phyloP scores from a whole-genome alignment of 129 eudicot species.

The Erigeron canadensis region DNA sequence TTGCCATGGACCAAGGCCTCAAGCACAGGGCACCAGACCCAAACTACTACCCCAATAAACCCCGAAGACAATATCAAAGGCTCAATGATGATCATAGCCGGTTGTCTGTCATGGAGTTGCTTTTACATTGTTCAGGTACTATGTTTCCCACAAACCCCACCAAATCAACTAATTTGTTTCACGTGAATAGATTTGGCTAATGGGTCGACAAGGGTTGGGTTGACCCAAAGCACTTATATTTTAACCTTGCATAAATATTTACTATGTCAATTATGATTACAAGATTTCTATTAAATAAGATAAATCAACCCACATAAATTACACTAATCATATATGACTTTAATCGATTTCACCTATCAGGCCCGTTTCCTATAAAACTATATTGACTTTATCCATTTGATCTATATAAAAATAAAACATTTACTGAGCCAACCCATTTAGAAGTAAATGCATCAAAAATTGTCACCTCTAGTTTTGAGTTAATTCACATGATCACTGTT shows the following conservation, averaged over 20 bases:
- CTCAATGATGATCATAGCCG: slow-evolving; percentile 38
- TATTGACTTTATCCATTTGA: background rate
- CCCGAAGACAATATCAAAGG: slow-evolving; percentile 38
- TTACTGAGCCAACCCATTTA: background rate
- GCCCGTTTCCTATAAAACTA: background rate
- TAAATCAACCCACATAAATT: too few species aligned
- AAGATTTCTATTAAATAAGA: too few species aligned
- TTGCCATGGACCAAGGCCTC: slow-evolving; percentile 54
- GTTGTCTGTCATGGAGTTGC: slow-evolving; percentile 35
- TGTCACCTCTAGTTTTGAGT: slow-evolving; percentile 1
- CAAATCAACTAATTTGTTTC: background rate
- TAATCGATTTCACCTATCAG: background rate
- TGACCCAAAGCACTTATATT: too few species aligned
- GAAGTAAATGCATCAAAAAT: slow-evolving; percentile 4
- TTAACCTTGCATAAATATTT: too few species aligned
- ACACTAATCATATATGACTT: too few species aligned
- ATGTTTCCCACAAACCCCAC: background rate
- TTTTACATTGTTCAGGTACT: slow-evolving; percentile 48
- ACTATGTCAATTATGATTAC: too few species aligned
- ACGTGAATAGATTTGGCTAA: background rate
- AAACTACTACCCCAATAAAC: slow-evolving; percentile 24
- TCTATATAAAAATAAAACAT: background rate
- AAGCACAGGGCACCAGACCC: slow-evolving; percentile 14
- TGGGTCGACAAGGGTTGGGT: background rate
- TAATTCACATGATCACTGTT: background rate